Conservation (phyloP, 257 asterid species). For the Nicotiana otophora region DNA sequence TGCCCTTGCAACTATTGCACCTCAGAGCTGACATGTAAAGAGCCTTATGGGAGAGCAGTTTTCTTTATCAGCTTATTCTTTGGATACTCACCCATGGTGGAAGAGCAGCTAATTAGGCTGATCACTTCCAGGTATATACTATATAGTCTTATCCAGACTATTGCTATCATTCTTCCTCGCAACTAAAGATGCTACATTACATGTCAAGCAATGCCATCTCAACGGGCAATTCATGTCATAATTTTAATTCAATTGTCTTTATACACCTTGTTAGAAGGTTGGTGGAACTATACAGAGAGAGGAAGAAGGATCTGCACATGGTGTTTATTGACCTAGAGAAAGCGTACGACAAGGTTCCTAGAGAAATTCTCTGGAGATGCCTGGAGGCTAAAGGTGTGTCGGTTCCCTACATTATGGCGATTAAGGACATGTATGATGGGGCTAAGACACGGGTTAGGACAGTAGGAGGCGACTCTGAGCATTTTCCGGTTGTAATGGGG, state of each 20-base stretch:
- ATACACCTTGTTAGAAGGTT: too few species aligned
- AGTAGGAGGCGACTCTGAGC: too few species aligned
- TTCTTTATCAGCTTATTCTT: neutral
- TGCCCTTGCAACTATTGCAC: slow-evolving; percentile 82
- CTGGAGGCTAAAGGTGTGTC: too few species aligned
- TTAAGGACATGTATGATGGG: too few species aligned
- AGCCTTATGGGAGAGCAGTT: neutral
- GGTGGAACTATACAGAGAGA: too few species aligned
- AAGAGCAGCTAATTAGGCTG: slow-evolving; percentile 15
- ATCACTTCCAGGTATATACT: neutral
- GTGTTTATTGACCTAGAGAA: too few species aligned
- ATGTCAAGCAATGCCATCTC: neutral
- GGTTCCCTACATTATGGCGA: too few species aligned
- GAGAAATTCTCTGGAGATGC: too few species aligned
- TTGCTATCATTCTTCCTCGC: neutral
- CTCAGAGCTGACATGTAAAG: slow-evolving; percentile 52
- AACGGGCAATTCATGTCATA: neutral
- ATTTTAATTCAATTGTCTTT: neutral
- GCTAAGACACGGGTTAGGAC: too few species aligned
- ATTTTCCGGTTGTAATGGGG: too few species aligned
- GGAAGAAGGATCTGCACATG: too few species aligned
- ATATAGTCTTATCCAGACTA: neutral
- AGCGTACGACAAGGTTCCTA: too few species aligned
- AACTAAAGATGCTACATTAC: neutral
- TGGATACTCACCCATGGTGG: slow-evolving; percentile 9